Conservation (phyloP, 306 rosid species). For the Gleditsia sinensis region DNA sequence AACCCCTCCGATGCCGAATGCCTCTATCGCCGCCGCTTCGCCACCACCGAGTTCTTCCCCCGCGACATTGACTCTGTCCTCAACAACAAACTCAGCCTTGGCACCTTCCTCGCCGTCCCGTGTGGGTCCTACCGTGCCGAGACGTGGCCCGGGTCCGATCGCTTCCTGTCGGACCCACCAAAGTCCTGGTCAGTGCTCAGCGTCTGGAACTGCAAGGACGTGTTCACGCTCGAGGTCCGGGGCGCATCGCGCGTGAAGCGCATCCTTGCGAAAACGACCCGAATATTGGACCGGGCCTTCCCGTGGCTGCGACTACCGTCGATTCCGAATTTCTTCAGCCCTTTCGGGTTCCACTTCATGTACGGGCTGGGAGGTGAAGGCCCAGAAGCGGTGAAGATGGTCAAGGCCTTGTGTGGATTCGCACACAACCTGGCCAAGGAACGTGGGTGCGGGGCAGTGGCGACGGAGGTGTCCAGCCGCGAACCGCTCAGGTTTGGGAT, state of each 20-base stretch:
- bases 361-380: slow-evolving; percentile 89
- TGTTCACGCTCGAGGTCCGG: slow-evolving; percentile 67
- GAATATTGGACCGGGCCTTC: slow-evolving; percentile 69
- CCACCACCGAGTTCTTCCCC: slow-evolving; percentile 92
- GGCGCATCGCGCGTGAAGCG: slow-evolving; percentile 73
- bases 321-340: slow-evolving; percentile 68
- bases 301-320: slow-evolving; percentile 84
- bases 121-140: slow-evolving; percentile 37
- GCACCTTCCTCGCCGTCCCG: slow-evolving; percentile 87
- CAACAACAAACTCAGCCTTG: slow-evolving; percentile 65
- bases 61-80: slow-evolving; percentile 87
- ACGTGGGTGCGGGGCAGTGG: slow-evolving; percentile 72
- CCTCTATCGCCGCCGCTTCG: slow-evolving; percentile 70
- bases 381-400: slow-evolving; percentile 58
- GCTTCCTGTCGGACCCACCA: slow-evolving; percentile 61
- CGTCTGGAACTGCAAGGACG: slow-evolving; percentile 86
- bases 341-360: slow-evolving; percentile 80
- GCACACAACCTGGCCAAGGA: slow-evolving; percentile 83
- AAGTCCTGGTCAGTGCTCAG: slow-evolving; percentile 91
- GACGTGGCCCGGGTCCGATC: slow-evolving; percentile 66
- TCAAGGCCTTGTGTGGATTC: slow-evolving; percentile 63
- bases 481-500: slow-evolving; percentile 69
- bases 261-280: slow-evolving; percentile 58
- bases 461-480: slow-evolving; percentile 69
- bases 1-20: slow-evolving; percentile 61